A percentile compares a stretch with the other conserved stretches of the same genome.
phyloP scores from a whole-genome alignment of 371 early-diverging fungal genomes.

The Polyrhizophydium stewartii region DNA sequence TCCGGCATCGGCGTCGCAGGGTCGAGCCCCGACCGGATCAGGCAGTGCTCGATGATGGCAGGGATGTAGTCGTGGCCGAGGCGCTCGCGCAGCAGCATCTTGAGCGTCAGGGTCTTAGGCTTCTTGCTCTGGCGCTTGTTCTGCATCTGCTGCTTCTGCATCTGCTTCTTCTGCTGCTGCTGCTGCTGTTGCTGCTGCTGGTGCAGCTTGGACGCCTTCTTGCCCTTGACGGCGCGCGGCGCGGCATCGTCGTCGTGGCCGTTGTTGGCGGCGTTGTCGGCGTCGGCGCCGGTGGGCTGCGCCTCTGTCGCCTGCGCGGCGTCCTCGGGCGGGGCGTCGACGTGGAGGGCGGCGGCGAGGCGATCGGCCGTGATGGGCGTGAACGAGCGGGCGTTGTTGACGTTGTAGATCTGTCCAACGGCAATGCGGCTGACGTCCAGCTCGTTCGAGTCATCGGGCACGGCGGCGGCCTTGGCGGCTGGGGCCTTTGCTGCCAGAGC shows the following conservation, averaged over 20 bases:
- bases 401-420: slow-evolving; percentile 74
- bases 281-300: neutral
- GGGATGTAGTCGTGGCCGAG: slow-evolving; percentile 79
- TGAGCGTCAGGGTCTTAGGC: slow-evolving; percentile 63
- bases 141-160: slow-evolving; percentile 5
- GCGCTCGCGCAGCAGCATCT: slow-evolving; percentile 67
- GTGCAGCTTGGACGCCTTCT: slow-evolving; percentile 1
- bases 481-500: neutral
- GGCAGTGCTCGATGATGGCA: slow-evolving; percentile 83
- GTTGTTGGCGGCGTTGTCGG: slow-evolving; percentile 2
- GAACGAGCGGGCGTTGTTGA: slow-evolving; percentile 52
- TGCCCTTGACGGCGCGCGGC: neutral
- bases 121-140: slow-evolving; percentile 17
- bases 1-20: slow-evolving; percentile 55
- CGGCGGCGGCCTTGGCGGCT: slow-evolving; percentile 36
- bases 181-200: slow-evolving; percentile 4
- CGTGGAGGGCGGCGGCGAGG: slow-evolving; percentile 43
- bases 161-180: neutral
- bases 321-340: neutral
- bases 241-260: neutral
- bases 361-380: slow-evolving; percentile 53
- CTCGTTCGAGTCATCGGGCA: neutral
- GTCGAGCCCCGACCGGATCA: slow-evolving; percentile 64
- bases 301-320: neutral
- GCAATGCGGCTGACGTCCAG: slow-evolving; percentile 46